Evolutionary conservation across 306 rosid genomes (phyloP).

Genomic region (Sicyos baderoa): DNA sequence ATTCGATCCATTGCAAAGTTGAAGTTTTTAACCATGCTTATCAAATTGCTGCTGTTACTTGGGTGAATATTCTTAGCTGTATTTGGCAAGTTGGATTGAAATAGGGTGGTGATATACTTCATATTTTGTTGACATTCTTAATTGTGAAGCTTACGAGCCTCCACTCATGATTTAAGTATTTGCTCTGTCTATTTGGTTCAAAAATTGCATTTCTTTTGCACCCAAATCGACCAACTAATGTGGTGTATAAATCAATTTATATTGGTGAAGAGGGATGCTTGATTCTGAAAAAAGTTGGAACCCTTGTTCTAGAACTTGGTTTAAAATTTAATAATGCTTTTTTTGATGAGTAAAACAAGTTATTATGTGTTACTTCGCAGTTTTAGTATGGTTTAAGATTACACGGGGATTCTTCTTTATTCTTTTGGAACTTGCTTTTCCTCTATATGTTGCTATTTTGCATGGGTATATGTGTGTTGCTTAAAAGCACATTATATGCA

Average conservation of each 20-base stretch:
- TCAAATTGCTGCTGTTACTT: not conserved
- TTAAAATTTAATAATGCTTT: not conserved
- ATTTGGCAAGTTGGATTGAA: constrained; percentile 1
- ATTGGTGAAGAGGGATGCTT: not conserved
- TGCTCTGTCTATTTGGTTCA: not conserved
- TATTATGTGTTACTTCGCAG: not conserved
- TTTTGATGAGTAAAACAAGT: not conserved
- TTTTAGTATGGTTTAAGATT: constrained; percentile 2
- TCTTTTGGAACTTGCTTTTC: not conserved
- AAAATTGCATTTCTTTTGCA: constrained; percentile 1
- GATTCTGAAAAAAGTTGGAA: not conserved
- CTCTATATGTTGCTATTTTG: not conserved
- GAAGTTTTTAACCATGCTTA: not conserved
- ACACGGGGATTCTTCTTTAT: not conserved
- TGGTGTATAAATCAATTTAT: not conserved
- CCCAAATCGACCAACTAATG: not conserved
- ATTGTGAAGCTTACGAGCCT: not conserved
- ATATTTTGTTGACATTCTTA: constrained; percentile 13
- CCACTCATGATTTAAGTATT: not conserved
- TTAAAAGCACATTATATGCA: not conserved
- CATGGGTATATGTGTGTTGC: not conserved
- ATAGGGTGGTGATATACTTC: not conserved
- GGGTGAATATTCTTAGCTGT: not conserved
- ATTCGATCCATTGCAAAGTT: not conserved
- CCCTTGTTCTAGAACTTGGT: not conserved